A percentile compares a stretch with the other conserved stretches of the same genome.
Conservation (phyloP, 1,284 basidiomycete species). For the Irpex rosettiformis region DNA sequence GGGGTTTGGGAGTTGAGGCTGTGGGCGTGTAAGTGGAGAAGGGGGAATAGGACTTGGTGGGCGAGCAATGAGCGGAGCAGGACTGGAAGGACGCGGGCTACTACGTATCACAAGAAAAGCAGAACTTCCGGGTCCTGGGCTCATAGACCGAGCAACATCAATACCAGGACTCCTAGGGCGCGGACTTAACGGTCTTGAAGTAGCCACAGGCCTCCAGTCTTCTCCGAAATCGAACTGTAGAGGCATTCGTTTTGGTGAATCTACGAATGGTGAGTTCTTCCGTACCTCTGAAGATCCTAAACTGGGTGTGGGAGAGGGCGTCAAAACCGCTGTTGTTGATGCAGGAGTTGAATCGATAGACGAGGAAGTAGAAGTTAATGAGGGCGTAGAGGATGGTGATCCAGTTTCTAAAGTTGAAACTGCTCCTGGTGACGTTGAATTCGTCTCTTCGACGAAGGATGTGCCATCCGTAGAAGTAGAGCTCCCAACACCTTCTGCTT, state of each 20-base stretch:
- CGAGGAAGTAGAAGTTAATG: constrained; percentile 20
- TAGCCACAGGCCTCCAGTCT: background rate
- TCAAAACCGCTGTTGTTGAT: background rate
- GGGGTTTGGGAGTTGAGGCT: background rate
- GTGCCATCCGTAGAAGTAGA: background rate
- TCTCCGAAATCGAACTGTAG: background rate
- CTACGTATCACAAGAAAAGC: background rate
- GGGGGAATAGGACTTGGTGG: background rate
- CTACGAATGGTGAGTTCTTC: background rate
- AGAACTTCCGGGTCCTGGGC: background rate
- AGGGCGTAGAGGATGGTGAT: constrained; percentile 16
- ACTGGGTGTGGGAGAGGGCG: background rate
- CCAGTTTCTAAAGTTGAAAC: constrained; percentile 3
- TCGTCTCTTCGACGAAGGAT: background rate
- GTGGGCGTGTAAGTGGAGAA: background rate
- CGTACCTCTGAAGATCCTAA: background rate
- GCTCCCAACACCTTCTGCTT: background rate
- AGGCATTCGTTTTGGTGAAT: background rate
- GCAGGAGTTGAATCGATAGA: background rate
- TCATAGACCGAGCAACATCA: background rate
- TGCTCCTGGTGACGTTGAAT: background rate
- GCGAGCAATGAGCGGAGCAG: background rate
- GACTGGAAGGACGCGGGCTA: background rate
- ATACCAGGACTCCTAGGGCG: constrained; percentile 1
- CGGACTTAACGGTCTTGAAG: background rate